Percentiles rank a stretch among this genome's conserved stretches.
Conservation (phyloP, 2,329 filamentous ascomycete genomes). For the Diaporthe caulivora region DNA sequence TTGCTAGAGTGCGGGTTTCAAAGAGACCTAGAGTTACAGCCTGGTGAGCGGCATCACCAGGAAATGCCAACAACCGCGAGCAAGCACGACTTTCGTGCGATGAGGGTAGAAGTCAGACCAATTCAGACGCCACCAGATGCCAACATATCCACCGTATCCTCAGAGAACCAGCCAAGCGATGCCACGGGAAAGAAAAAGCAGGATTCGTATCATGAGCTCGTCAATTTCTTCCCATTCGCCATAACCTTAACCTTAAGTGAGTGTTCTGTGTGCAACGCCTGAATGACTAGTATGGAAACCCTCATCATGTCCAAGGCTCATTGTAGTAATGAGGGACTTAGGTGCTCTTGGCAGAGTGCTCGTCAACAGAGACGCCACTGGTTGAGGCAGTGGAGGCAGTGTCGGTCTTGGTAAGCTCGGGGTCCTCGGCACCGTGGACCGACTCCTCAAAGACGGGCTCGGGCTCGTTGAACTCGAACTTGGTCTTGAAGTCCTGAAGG, state of each 20-base stretch:
- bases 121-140: constrained; percentile 36
- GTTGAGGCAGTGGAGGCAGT: constrained; percentile 63
- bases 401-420: constrained; percentile 69
- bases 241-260: constrained; percentile 32
- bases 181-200: constrained; percentile 26
- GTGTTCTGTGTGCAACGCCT: constrained; percentile 33
- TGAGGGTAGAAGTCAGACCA: constrained; percentile 38
- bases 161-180: constrained; percentile 24
- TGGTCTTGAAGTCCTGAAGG: constrained; percentile 89
- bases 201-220: constrained; percentile 19
- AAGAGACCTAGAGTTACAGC: constrained; percentile 35
- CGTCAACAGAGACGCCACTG: constrained; percentile 66
- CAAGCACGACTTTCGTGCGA: constrained; percentile 38
- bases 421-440: constrained; percentile 76
- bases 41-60: constrained; percentile 35
- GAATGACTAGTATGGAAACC: constrained; percentile 37
- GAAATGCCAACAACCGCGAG: constrained; percentile 33
- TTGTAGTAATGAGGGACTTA: constrained; percentile 24
- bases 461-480: constrained; percentile 90
- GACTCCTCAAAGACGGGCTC: constrained; percentile 95
- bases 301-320: constrained; percentile 39
- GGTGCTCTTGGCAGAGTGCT: constrained; percentile 52
- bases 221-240: constrained; percentile 24
- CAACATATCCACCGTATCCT: constrained; percentile 27
- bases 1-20: constrained; percentile 17